These are phyloP conservation scores for Apodospora peruviana DNA, from an alignment of 495 filamentous ascomycete genomes.

Conservation along the genomic window DNA sequence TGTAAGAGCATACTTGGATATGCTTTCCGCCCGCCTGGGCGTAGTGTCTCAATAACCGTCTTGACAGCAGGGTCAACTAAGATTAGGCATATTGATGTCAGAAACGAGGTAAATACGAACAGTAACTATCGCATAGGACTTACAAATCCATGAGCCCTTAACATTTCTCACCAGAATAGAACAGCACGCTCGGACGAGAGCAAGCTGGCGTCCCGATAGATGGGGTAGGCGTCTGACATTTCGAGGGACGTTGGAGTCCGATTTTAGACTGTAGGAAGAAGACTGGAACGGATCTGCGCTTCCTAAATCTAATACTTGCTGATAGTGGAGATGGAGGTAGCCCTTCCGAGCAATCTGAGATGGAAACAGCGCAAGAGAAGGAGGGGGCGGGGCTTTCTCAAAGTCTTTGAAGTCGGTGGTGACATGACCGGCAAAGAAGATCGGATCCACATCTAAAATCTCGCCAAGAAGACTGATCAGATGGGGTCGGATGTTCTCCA, in stretches of 20 bases:
- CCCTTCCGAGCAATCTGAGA: slow-evolving; percentile 8
- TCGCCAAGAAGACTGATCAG: slow-evolving; percentile 5
- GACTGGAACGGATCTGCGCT: slow-evolving; percentile 1
- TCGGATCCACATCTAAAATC: slow-evolving; percentile 3
- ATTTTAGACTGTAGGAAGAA: slow-evolving; percentile 6
- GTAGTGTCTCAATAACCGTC: slow-evolving; percentile 5
- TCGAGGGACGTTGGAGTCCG: slow-evolving; percentile 6
- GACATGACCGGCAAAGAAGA: slow-evolving; percentile 8
- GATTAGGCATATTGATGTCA: slow-evolving; percentile 6
- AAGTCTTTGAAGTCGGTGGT: slow-evolving; percentile 7
- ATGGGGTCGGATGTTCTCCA: slow-evolving; percentile 7
- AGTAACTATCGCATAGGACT: slow-evolving; percentile 2
- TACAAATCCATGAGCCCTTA: slow-evolving; percentile 8
- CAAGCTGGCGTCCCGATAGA: slow-evolving; percentile 5
- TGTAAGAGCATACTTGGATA: slow-evolving; percentile 8
- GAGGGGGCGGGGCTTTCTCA: slow-evolving; percentile 4
- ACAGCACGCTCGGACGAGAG: slow-evolving; percentile 6
- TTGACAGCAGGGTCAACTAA: slow-evolving; percentile 2
- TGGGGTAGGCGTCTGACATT: slow-evolving; percentile 8
- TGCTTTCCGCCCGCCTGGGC: neutral
- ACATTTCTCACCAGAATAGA: slow-evolving; percentile 6
- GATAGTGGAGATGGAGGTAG: slow-evolving; percentile 9
- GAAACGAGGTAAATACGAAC: neutral
- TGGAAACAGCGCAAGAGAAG: slow-evolving; percentile 7
- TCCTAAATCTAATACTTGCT: slow-evolving; percentile 6